Evolutionary conservation across 2,329 filamentous ascomycete genomes (phyloP).

Genomic region (Diplodia mutila): DNA sequence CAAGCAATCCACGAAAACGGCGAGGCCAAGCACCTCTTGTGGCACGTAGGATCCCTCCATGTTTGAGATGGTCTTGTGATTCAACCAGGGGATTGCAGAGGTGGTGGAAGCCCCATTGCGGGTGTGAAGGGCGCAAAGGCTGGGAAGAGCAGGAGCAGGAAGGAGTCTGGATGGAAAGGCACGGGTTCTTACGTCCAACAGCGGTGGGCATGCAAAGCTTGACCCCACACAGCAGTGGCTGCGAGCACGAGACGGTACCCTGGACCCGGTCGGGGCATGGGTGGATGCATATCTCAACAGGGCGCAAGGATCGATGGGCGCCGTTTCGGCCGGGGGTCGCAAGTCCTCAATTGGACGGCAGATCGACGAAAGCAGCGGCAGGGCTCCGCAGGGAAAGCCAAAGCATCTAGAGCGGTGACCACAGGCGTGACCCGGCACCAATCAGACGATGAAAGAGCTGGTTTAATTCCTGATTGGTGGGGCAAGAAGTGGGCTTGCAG

Average conservation of each 20-base stretch:
- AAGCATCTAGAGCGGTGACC: conserved; percentile 17
- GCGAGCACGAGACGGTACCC: conserved; percentile 9
- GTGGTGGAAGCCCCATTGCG: neutral
- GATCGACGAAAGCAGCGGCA: conserved; percentile 14
- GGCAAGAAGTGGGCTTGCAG: conserved; percentile 8
- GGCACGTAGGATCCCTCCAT: conserved; percentile 12
- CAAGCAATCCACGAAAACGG: conserved; percentile 20
- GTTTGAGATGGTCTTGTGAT: neutral
- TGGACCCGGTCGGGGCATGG: conserved; percentile 1
- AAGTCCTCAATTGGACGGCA: conserved; percentile 18
- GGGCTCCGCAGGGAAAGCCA: conserved; percentile 12
- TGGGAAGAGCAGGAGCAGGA: neutral
- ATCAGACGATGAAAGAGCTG: neutral
- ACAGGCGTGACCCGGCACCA: conserved; percentile 2
- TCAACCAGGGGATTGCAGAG: neutral
- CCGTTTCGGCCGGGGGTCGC: neutral
- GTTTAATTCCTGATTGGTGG: neutral
- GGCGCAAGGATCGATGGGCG: conserved; percentile 3
- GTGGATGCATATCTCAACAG: conserved; percentile 2
- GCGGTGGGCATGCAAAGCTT: neutral
- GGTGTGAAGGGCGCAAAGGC: neutral
- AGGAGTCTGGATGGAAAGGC: neutral
- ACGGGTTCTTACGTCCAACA: conserved; percentile 11
- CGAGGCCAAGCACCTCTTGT: conserved; percentile 18
- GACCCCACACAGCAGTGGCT: conserved; percentile 6